phyloP scores from a whole-genome alignment of 768 basidiomycete species.

The Podaxis pistillaris region DNA sequence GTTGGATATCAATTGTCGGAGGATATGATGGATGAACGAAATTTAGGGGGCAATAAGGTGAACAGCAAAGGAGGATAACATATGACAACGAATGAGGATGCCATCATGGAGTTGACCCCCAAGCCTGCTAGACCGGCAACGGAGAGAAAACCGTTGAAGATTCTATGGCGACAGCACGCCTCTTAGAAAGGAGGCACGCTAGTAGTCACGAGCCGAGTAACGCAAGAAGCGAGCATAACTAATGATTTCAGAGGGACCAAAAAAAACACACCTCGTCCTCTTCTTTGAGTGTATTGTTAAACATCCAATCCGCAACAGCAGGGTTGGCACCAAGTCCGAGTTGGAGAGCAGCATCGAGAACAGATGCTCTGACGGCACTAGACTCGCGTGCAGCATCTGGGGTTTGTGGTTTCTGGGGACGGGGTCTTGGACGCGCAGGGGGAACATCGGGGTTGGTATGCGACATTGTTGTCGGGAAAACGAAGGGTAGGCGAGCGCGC shows the following conservation, averaged over 20 bases:
- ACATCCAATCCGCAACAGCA: conserved; percentile 70
- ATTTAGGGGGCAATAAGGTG: not conserved
- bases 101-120: not conserved
- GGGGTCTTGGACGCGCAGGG: not conserved
- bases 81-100: not conserved
- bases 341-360: conserved; percentile 69
- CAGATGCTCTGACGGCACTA: conserved; percentile 64
- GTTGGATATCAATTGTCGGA: not conserved
- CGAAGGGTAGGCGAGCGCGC: not conserved
- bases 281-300: conserved; percentile 56
- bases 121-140: not conserved
- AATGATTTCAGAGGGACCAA: not conserved
- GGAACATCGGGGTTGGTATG: not conserved
- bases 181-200: not conserved
- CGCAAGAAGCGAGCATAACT: conserved; percentile 4
- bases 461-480: not conserved
- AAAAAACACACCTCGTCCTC: conserved; percentile 40
- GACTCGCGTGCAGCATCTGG: conserved; percentile 43
- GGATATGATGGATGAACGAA: not conserved
- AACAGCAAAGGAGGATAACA: not conserved
- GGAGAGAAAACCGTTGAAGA: not conserved
- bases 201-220: not conserved
- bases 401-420: conserved; percentile 1
- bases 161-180: not conserved
- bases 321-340: conserved; percentile 61